Base-by-base conservation (phyloP, 805 yeast species). In the Candida cerambycidarum region DNA sequence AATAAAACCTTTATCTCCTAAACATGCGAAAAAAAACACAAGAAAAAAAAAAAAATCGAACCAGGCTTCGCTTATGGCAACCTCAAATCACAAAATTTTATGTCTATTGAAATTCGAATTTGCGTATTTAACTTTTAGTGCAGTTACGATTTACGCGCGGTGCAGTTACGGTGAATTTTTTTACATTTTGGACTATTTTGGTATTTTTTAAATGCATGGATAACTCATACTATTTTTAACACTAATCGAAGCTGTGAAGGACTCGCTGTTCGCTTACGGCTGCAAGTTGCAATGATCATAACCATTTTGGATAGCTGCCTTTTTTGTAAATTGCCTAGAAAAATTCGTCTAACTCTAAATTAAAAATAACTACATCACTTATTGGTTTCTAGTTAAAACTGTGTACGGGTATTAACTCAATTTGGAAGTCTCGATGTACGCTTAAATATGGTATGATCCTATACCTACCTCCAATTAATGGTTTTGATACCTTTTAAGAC, bases 1-100 rank as follows among this genome's bases (percentile, higher is more conserved):
- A 34, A 34, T 24, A 34, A 34, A 34, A 32, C 38, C 18, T 11
- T 24, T 34, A 23, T 14, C 38, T 34, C 29, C 38, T 34, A 24
- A 34, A 34, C 30, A 17, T 34, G 38, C 6, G 23, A 34, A 34
- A 34, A 21, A 23, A 34, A 23, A 32, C 11, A 32, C 21, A 32
- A 18, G 25, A 11, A 32, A 18, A 18, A 32, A 18, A 32, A 32
- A 32, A 32, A 32, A 30, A 32, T 32, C 25, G 25, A 32, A 32
- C 18, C 25, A 24, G 21, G 23, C 23, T 18, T 34, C 38, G 38
- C 19, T 23, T 23, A 34, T 5, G 14, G 8, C 11, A 34, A 34
- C 38, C 27, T 11, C 3, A 13, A 5, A 23, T 34, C 13, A 4
- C 19, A 3, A 5, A 34, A 23, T 23, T n/a, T 23, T 23, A 13